Percentiles rank a stretch among this genome's conserved stretches.
Evolutionary conservation across 2,329 filamentous ascomycete genomes (phyloP).

Genomic region (Colletotrichum paranaense): DNA sequence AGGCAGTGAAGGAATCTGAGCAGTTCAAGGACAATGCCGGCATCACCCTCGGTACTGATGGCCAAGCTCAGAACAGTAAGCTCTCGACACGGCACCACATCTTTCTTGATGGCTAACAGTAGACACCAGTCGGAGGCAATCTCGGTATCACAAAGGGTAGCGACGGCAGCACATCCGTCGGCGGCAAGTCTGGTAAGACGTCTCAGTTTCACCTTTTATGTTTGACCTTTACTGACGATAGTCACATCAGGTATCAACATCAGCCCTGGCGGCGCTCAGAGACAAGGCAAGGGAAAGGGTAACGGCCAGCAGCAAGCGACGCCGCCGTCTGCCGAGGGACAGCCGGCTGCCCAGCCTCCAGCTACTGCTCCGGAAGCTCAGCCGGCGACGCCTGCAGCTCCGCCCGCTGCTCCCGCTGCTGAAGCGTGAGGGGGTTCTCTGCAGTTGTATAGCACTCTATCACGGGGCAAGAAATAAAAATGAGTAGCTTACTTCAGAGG

Average conservation of each 20-base stretch:
- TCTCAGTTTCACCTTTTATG: no score
- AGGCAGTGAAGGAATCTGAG: conserved; percentile 27
- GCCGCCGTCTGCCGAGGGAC: not conserved
- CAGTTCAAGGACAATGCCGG: conserved; percentile 29
- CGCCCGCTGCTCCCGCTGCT: not conserved
- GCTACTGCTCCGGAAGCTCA: not conserved
- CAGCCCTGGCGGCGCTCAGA: not conserved
- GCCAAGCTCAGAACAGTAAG: conserved; percentile 24
- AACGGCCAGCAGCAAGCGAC: conserved; percentile 4
- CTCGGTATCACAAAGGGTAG: conserved; percentile 31
- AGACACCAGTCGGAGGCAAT: conserved; percentile 16
- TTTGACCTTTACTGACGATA: not conserved
- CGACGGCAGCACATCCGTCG: conserved; percentile 30
- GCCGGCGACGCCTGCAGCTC: not conserved
- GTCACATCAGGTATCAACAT: conserved; percentile 24
- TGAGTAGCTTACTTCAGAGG: not conserved
- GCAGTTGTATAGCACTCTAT: not conserved
- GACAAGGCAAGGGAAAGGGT: not conserved
- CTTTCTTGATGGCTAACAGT: not conserved
- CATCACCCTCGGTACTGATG: conserved; percentile 20
- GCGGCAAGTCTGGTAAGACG: conserved; percentile 29
- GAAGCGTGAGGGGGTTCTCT: not conserved
- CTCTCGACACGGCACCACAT: not conserved
- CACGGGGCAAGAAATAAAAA: not conserved
- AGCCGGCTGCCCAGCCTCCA: not conserved